Evolutionary conservation across 768 basidiomycete species (phyloP).

Genomic region (Trametes punicea): DNA sequence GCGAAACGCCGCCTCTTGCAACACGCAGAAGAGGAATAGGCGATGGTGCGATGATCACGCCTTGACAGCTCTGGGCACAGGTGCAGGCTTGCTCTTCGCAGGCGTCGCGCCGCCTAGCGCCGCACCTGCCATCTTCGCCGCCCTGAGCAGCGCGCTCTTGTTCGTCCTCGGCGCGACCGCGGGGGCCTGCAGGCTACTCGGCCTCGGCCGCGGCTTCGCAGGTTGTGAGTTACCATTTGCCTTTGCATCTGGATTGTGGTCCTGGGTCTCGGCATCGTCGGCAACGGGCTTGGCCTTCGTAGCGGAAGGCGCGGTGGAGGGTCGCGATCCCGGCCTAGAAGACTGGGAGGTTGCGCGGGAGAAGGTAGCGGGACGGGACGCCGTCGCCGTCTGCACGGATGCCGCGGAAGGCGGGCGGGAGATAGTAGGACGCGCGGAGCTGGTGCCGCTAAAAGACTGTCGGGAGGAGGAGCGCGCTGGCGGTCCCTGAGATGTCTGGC

Average conservation of each 20-base stretch:
- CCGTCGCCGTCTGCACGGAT: constrained; percentile 1
- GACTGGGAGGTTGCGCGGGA: constrained; percentile 11
- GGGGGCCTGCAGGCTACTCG: constrained; percentile 56
- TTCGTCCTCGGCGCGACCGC: constrained; percentile 68
- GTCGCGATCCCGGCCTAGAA: neutral
- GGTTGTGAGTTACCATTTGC: constrained; percentile 15
- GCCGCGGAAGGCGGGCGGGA: constrained; percentile 26
- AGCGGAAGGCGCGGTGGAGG: constrained; percentile 3
- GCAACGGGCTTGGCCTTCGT: neutral
- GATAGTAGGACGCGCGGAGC: constrained; percentile 19
- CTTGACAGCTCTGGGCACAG: constrained; percentile 15
- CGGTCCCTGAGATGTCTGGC: constrained; percentile 34
- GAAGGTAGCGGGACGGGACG: constrained; percentile 2
- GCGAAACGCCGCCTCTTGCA: too few species aligned
- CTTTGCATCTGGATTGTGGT: constrained; percentile 2
- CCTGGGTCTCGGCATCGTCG: neutral
- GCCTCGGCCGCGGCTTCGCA: constrained; percentile 45
- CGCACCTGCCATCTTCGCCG: constrained; percentile 55
- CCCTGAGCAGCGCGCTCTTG: constrained; percentile 67
- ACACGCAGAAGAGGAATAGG: neutral
- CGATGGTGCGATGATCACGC: neutral
- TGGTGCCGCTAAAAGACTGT: constrained; percentile 27
- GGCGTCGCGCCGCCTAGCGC: constrained; percentile 1
- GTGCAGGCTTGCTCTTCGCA: constrained; percentile 16
- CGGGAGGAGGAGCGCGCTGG: constrained; percentile 44